A percentile compares a stretch with the other conserved stretches of the same genome.
Conservation (phyloP, 495 filamentous ascomycete species). For the Oleoguttula mirabilis region DNA sequence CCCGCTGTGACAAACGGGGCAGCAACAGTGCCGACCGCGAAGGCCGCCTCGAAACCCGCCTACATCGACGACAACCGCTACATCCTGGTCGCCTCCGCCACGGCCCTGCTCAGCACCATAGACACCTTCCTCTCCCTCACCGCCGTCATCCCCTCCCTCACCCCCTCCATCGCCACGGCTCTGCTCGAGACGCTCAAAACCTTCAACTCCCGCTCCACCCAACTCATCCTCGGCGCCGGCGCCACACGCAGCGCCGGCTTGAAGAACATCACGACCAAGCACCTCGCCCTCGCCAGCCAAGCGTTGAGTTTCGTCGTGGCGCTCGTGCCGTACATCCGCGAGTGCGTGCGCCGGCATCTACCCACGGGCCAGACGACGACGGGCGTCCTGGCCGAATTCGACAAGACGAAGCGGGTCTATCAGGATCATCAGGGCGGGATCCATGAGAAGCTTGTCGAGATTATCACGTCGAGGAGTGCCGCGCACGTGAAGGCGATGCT, state of each 20-base stretch:
- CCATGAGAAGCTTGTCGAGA: constrained; percentile 89
- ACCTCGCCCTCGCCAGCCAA: constrained; percentile 86
- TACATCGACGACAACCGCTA: constrained; percentile 75
- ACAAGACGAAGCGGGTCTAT: constrained; percentile 76
- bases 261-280: constrained; percentile 92
- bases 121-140: constrained; percentile 72
- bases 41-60: constrained; percentile 33
- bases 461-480: constrained; percentile 72
- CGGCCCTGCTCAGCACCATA: constrained; percentile 67
- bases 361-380: constrained; percentile 10
- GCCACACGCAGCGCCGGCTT: constrained; percentile 83
- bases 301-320: constrained; percentile 77
- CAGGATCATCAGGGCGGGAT: constrained; percentile 91
- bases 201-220: constrained; percentile 87
- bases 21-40: background rate
- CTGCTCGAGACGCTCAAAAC: constrained; percentile 66
- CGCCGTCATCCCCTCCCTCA: constrained; percentile 75
- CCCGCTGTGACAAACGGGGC: constrained; percentile 3
- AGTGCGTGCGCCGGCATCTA: constrained; percentile 70
- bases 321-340: constrained; percentile 78
- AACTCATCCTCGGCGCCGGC: constrained; percentile 89
- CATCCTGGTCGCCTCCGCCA: constrained; percentile 70
- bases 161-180: constrained; percentile 62
- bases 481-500: constrained; percentile 62
- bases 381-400: constrained; percentile 69